These are phyloP conservation scores for Pseudogymnoascus pannorum DNA, from an alignment of 2,329 filamentous ascomycete genomes.

Conservation along the genomic window DNA sequence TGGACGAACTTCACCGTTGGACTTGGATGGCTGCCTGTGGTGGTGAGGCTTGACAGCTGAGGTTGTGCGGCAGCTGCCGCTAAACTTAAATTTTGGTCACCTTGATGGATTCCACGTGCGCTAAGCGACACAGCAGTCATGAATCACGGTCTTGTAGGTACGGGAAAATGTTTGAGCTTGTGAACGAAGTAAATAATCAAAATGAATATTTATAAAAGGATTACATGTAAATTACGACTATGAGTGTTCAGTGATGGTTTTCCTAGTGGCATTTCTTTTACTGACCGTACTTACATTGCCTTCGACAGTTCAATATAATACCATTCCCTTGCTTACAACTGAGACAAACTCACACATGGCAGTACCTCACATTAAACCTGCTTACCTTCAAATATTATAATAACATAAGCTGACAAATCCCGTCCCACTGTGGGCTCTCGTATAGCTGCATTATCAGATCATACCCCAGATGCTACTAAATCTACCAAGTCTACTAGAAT, in stretches of 20 bases:
- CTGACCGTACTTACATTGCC: background rate
- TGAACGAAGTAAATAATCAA: background rate
- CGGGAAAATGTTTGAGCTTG: background rate
- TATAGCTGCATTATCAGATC: background rate
- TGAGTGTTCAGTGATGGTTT: background rate
- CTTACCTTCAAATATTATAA: background rate
- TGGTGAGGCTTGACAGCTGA: background rate
- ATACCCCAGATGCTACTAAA: background rate
- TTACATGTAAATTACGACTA: background rate
- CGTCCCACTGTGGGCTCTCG: background rate
- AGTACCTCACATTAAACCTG: background rate
- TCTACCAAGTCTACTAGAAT: no score
- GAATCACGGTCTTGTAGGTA: background rate
- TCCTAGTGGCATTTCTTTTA: background rate
- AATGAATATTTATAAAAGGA: background rate
- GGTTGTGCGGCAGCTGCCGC: conserved; percentile 6
- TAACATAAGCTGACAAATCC: background rate
- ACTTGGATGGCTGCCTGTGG: background rate
- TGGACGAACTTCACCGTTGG: background rate
- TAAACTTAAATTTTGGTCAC: conserved; percentile 4
- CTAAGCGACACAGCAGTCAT: background rate
- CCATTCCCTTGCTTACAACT: background rate
- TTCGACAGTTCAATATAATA: background rate
- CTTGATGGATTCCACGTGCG: conserved; percentile 2
- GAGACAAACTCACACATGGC: background rate